A percentile compares a stretch with the other conserved stretches of the same genome.
phyloP scores from a whole-genome alignment of 345 rosid genomes.

The Moricandia arvensis region DNA sequence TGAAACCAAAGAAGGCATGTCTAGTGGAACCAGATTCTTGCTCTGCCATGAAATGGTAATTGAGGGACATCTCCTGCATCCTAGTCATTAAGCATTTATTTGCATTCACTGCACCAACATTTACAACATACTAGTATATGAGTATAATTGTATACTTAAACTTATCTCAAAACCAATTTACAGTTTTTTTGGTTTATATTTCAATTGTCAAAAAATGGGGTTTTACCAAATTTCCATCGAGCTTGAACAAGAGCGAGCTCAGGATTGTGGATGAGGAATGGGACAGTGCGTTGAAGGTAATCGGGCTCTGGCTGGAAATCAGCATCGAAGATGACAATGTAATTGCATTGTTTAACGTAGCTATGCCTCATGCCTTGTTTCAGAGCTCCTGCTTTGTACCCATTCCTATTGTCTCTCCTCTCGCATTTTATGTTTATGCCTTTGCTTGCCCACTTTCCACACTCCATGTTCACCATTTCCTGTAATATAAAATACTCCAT shows the following conservation, averaged over 20 bases:
- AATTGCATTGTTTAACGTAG: conserved; percentile 49
- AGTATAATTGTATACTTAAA: background rate
- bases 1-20: conserved; percentile 44
- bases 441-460: conserved; percentile 38
- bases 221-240: conserved; percentile 53
- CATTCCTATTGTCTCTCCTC: conserved; percentile 47
- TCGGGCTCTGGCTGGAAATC: conserved; percentile 59
- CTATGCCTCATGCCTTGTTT: conserved; percentile 61
- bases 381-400: conserved; percentile 58
- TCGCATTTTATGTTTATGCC: conserved; percentile 44
- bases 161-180: background rate
- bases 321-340: conserved; percentile 53
- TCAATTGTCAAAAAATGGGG: background rate
- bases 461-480: conserved; percentile 41
- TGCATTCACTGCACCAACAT: conserved; percentile 33
- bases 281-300: conserved; percentile 46
- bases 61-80: conserved; percentile 45
- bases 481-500: background rate
- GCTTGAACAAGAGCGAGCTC: conserved; percentile 56
- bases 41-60: conserved; percentile 43
- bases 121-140: background rate
- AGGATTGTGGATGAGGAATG: conserved; percentile 47
- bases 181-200: too few species aligned
- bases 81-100: conserved; percentile 42
- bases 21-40: conserved; percentile 41